Conservation (phyloP, 1,284 basidiomycete genomes). For the Lignosus rhinocerotis region DNA sequence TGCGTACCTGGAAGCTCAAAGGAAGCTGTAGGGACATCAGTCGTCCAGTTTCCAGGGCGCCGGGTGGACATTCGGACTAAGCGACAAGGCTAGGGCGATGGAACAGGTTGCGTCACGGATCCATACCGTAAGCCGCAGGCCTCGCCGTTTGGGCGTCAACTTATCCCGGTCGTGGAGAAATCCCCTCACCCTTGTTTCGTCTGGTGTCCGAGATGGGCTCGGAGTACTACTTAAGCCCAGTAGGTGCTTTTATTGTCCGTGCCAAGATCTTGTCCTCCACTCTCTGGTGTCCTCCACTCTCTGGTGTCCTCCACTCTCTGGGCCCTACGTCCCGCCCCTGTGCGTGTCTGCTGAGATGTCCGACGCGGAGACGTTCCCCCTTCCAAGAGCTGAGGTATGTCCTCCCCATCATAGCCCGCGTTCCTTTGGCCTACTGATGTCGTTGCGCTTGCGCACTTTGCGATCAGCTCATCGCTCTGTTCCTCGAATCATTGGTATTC, state of each 20-base stretch:
- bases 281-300: too few relatives aligned
- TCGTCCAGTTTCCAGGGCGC: neutral
- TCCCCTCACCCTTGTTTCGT: neutral
- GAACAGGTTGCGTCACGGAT: neutral
- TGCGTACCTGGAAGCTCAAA: neutral
- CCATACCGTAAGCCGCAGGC: neutral
- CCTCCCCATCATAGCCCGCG: neutral
- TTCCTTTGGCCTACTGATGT: neutral
- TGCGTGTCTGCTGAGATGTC: neutral
- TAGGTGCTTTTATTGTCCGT: neutral
- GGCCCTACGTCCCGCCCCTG: neutral
- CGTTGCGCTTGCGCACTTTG: neutral
- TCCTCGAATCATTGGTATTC: slow-evolving; percentile 19
- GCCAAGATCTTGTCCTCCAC: neutral
- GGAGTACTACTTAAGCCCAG: neutral
- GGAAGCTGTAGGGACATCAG: neutral
- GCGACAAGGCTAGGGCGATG: neutral
- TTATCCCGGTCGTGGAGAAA: neutral
- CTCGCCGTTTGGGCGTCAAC: too few relatives aligned
- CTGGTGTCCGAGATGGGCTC: neutral
- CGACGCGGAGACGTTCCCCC: neutral
- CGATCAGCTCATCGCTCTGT: slow-evolving; percentile 15
- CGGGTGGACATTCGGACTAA: neutral
- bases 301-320: neutral
- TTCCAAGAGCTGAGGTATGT: slow-evolving; percentile 5